A percentile compares a stretch with the other conserved stretches of the same genome.
Conservation (phyloP, 371 early-diverging fungal species). For the Thermomucor indicae-seudaticae region DNA sequence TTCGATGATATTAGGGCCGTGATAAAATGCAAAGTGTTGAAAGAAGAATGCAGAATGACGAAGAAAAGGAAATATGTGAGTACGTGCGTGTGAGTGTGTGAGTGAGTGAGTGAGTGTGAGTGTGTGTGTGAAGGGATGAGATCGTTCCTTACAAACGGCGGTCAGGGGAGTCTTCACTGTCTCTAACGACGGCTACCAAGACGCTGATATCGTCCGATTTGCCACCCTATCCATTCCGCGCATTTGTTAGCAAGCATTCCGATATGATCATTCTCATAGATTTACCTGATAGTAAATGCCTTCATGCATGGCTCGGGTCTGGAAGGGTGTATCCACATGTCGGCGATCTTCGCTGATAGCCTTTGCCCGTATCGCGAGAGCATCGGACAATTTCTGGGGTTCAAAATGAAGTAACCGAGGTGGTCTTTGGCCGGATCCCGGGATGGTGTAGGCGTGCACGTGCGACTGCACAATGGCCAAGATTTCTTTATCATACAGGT, state of each 20-base stretch:
- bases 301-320: constrained; percentile 73
- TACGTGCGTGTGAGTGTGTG: too few species aligned
- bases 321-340: constrained; percentile 80
- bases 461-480: constrained; percentile 66
- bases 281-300: constrained; percentile 66
- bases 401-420: constrained; percentile 41
- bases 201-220: constrained; percentile 86
- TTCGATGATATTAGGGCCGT: too few species aligned
- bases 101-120: too few species aligned
- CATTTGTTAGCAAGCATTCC: too few species aligned
- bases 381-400: constrained; percentile 74
- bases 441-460: constrained; percentile 53
- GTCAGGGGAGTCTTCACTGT: constrained; percentile 57
- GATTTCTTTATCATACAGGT: constrained; percentile 79
- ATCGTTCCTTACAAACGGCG: constrained; percentile 26
- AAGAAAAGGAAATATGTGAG: too few species aligned
- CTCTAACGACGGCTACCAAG: constrained; percentile 67
- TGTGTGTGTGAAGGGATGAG: too few species aligned
- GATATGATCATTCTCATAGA: too few species aligned
- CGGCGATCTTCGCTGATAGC: constrained; percentile 77
- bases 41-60: too few species aligned
- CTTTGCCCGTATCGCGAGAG: constrained; percentile 73
- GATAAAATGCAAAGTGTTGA: too few species aligned
- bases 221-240: too few species aligned
- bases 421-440: constrained; percentile 37